Evolutionary conservation across 768 basidiomycete species (phyloP), one percentile per base, ranked within the genome.

Genomic region (Mycena amicta): DNA sequence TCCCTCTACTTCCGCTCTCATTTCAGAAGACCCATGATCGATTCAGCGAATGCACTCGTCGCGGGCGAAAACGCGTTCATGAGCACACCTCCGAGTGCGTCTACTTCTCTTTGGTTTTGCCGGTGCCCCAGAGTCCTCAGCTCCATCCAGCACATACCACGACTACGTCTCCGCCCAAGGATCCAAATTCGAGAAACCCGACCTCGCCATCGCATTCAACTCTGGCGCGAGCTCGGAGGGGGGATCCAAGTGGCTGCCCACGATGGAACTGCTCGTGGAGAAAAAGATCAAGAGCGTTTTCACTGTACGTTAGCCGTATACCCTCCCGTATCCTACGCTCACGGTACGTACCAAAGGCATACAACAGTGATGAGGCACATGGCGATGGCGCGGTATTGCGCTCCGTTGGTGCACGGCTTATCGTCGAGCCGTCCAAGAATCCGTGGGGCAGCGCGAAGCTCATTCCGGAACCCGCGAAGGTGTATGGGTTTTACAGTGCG

Each of bases 401-500:
- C 4, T 25, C 31, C 2, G 66, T 61, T 20, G 64, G 64, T 3
- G 66, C 66, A 28, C 45, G 58, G 5, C 37, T 63, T n/a, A 22
- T 5, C 16, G 55, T 67, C 1, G 66, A 60, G 33, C 57, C 61
- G 8, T 6, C 13, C 2, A 61, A 57, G 52, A 67, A 67, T 40
- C 64, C 66, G 22, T 67, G 66, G 66, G 66, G 66, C 6, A 65
- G 64, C 55, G 25, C 39, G 2, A 26, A 51, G 5, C 8, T 53
- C 5, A 47, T 20, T 4, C 50, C 63, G 1, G 64, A 56, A 57
- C 72, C 74, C 1, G 69, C 59, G 26, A 69, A 59, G 31, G 64
- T 75, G 2, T 66, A 66, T 45, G 75, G 74, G 1, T 77, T 72
- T 54, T 74, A 76, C 61, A 63, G 71, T 5, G 62, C 60, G 16